Conservation (phyloP, 768 basidiomycete genomes). For the Xerocomus brunneocitrinus region DNA sequence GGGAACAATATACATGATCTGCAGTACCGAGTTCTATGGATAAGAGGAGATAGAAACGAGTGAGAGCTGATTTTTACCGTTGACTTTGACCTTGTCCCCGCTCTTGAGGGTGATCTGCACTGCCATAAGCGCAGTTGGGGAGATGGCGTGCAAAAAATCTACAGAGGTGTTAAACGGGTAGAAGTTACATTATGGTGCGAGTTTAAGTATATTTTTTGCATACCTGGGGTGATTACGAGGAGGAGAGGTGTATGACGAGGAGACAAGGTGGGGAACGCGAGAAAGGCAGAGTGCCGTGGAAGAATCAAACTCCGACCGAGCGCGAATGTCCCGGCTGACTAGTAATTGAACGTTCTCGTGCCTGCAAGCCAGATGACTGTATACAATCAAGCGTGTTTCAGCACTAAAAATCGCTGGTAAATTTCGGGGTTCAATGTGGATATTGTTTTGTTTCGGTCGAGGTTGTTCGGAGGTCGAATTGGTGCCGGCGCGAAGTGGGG, state of each 20-base stretch:
- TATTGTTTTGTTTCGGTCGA: neutral
- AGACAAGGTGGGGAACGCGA: slow-evolving; percentile 34
- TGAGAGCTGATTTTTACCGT: slow-evolving; percentile 53
- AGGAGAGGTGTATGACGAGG: slow-evolving; percentile 27
- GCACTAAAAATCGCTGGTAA: neutral
- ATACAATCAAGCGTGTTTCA: too few relatives aligned
- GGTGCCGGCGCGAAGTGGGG: neutral
- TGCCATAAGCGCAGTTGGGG: slow-evolving; percentile 20
- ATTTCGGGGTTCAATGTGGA: neutral
- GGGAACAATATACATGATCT: slow-evolving; percentile 98
- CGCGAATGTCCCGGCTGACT: slow-evolving; percentile 28
- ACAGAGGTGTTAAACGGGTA: slow-evolving; percentile 3
- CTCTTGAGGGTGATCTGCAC: slow-evolving; percentile 62
- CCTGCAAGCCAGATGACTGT: neutral
- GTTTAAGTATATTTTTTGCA: slow-evolving; percentile 18
- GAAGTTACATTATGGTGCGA: neutral
- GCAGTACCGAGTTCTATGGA: slow-evolving; percentile 31
- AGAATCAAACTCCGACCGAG: slow-evolving; percentile 34
- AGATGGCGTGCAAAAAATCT: slow-evolving; percentile 29
- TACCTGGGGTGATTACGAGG: slow-evolving; percentile 19
- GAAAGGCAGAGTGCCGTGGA: slow-evolving; percentile 25
- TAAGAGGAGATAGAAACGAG: slow-evolving; percentile 14
- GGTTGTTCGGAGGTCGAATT: slow-evolving; percentile 14
- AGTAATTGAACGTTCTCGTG: neutral
- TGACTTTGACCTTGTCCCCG: slow-evolving; percentile 80